Conservation (phyloP, 208 protist species). For the Entamoeba moshkovskii region DNA sequence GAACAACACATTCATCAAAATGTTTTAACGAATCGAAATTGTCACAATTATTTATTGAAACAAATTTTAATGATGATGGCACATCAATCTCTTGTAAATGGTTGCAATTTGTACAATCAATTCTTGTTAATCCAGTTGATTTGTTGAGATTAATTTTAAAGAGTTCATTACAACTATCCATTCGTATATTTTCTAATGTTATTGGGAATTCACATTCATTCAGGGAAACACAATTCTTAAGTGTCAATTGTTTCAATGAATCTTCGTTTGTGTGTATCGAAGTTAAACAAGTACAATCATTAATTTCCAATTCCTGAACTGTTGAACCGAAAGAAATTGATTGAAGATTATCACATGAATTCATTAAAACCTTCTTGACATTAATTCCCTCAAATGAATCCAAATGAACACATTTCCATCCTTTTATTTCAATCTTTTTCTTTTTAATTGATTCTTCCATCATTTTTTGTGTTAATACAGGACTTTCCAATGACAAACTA, state of each 20-base stretch:
- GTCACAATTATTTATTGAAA: background rate
- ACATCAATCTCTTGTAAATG: background rate
- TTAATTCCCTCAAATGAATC: background rate
- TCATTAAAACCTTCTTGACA: background rate
- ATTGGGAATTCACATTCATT: background rate
- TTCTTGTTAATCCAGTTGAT: background rate
- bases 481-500: background rate
- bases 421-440: background rate
- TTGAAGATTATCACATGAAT: background rate
- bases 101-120: background rate
- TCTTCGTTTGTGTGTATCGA: background rate
- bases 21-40: background rate
- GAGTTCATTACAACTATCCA: background rate
- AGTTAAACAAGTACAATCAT: background rate
- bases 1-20: background rate
- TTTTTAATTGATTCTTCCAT: background rate
- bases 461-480: background rate
- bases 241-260: background rate
- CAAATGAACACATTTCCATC: background rate
- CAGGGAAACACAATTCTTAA: background rate
- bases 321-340: background rate
- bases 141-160: background rate
- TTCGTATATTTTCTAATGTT: background rate
- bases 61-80: background rate
- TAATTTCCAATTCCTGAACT: background rate